Percentiles rank a stretch among this genome's conserved stretches.
phyloP scores from a whole-genome alignment of 495 filamentous ascomycete genomes.

The Neurospora tetraspora region DNA sequence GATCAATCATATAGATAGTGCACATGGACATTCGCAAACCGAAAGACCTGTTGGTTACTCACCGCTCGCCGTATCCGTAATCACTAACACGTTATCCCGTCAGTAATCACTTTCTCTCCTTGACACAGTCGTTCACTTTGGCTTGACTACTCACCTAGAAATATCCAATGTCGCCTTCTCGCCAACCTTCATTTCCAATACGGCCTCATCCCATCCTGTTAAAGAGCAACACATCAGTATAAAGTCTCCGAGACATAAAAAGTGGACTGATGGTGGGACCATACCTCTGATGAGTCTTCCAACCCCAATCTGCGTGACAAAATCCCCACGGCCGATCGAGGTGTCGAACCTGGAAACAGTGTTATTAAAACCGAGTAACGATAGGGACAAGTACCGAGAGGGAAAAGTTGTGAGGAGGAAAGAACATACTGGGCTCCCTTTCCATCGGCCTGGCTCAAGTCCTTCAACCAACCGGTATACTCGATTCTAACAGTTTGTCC shows the following conservation, averaged over 20 bases:
- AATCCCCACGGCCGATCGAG: constrained; percentile 54
- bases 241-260: background rate
- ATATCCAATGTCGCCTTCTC: constrained; percentile 75
- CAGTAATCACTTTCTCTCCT: background rate
- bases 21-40: background rate
- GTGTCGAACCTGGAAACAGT: constrained; percentile 59
- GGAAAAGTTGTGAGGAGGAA: background rate
- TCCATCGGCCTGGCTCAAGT: constrained; percentile 39
- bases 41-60: constrained; percentile 18
- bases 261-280: constrained; percentile 3
- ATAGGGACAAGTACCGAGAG: background rate
- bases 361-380: background rate
- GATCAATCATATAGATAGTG: background rate
- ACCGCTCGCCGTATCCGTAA: constrained; percentile 69
- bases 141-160: constrained; percentile 51
- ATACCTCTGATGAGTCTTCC: constrained; percentile 73
- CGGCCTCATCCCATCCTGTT: constrained; percentile 80
- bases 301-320: constrained; percentile 58
- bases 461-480: constrained; percentile 76
- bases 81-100: constrained; percentile 43
- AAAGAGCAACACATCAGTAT: constrained; percentile 4
- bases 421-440: constrained; percentile 38
- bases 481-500: constrained; percentile 67
- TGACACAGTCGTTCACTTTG: background rate
- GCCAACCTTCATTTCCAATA: constrained; percentile 66